Percentiles rank a stretch among this genome's conserved stretches.
Conservation (phyloP, 805 yeast species). For the Kuraishia hungarica region DNA sequence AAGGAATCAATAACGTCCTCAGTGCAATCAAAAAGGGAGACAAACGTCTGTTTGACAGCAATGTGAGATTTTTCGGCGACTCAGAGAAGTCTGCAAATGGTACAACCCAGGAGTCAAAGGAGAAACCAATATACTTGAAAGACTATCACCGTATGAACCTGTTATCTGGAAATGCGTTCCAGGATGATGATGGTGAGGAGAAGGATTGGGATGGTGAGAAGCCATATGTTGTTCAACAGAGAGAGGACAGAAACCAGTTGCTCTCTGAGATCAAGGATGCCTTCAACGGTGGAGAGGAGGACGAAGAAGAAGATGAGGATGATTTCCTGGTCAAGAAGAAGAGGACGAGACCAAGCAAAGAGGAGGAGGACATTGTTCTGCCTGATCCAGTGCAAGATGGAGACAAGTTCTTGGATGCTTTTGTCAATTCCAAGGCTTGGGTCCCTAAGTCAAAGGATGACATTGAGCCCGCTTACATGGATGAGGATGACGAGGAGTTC, state of each 20-base stretch:
- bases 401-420: conserved; percentile 65
- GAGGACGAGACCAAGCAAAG: conserved; percentile 20
- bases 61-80: conserved; percentile 54
- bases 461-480: conserved; percentile 30
- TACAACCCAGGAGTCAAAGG: conserved; percentile 22
- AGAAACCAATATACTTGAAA: conserved; percentile 79
- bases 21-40: conserved; percentile 64
- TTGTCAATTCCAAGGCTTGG: conserved; percentile 80
- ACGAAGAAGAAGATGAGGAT: conserved; percentile 33
- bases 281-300: conserved; percentile 34
- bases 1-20: conserved; percentile 67
- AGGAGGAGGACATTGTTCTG: conserved; percentile 21
- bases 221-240: conserved; percentile 68
- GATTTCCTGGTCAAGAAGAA: conserved; percentile 52
- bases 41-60: conserved; percentile 54
- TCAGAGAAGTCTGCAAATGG: conserved; percentile 27
- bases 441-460: conserved; percentile 60
- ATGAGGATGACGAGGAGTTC: conserved; percentile 76
- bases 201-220: conserved; percentile 40
- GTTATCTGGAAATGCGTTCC: conserved; percentile 53
- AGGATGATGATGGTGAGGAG: conserved; percentile 44
- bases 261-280: conserved; percentile 63
- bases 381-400: conserved; percentile 65
- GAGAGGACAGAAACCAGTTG: conserved; percentile 66
- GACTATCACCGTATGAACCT: conserved; percentile 87